Conservation (phyloP, 192 early-diverging fungal species). For the Coemansia guatemalensis region DNA sequence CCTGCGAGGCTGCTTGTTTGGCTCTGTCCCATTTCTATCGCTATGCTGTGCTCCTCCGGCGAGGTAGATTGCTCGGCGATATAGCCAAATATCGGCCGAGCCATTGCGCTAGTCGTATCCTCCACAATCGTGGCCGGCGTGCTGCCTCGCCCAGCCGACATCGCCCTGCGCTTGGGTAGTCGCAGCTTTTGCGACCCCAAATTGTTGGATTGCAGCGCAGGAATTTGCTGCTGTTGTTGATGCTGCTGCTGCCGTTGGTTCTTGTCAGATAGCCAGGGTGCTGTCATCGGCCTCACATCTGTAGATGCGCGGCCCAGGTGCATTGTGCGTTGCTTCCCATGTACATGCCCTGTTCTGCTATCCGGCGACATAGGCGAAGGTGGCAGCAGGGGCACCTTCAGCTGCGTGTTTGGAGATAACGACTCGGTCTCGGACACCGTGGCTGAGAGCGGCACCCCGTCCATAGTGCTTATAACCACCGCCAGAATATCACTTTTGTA, state of each 20-base stretch:
- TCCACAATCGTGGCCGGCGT: constrained; percentile 25
- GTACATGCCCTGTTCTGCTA: background rate
- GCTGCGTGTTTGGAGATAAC: constrained; percentile 8
- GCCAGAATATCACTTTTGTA: background rate
- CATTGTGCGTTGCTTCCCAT: constrained; percentile 22
- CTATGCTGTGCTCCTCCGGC: background rate
- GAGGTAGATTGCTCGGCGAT: constrained; percentile 2
- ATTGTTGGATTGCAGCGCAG: constrained; percentile 17
- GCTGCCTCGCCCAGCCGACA: constrained; percentile 37
- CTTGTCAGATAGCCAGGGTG: constrained; percentile 22
- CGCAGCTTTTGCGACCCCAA: constrained; percentile 35
- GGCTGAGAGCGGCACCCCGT: background rate
- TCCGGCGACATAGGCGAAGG: constrained; percentile 35
- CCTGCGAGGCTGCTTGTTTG: background rate
- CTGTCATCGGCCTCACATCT: constrained; percentile 10
- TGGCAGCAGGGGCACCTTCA: constrained; percentile 25
- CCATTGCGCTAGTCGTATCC: constrained; percentile 15
- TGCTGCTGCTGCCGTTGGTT: constrained; percentile 17
- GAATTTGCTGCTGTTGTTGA: constrained; percentile 27
- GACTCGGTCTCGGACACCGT: constrained; percentile 8
- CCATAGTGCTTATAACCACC: background rate
- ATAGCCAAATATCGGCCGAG: constrained; percentile 17
- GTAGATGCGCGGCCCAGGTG: constrained; percentile 22
- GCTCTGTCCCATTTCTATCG: background rate
- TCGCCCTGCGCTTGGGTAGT: constrained; percentile 44